These are phyloP conservation scores for Areca catechu DNA, from an alignment of 176 grass and related monocot genomes.

Conservation along the genomic window DNA sequence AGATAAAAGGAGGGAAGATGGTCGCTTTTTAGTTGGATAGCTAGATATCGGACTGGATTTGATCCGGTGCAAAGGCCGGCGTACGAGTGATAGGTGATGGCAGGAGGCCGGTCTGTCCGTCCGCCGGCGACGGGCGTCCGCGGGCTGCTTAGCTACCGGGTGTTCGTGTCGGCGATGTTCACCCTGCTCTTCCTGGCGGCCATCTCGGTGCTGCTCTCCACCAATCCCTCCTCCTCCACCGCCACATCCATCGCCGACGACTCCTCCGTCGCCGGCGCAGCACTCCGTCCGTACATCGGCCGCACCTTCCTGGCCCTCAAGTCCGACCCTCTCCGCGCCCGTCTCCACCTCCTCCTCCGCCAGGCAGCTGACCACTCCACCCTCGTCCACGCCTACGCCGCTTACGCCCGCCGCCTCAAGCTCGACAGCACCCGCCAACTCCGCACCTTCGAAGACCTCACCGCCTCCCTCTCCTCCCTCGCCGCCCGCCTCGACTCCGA, in stretches of 20 bases:
- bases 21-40: no score
- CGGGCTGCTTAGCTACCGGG: conserved; percentile 25
- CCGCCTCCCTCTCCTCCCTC: conserved; percentile 13
- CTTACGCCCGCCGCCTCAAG: conserved; percentile 65
- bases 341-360: conserved; percentile 42
- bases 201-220: conserved; percentile 2
- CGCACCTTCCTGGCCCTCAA: conserved; percentile 4
- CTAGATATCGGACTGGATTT: no score
- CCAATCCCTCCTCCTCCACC: conserved; percentile 28
- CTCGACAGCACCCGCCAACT: conserved; percentile 56
- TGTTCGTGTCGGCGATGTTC: conserved; percentile 22
- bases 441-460: conserved; percentile 35
- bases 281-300: conserved; percentile 20
- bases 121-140: conserved; percentile 18
- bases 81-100: conserved; percentile 29
- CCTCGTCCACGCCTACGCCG: conserved; percentile 59
- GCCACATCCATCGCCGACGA: conserved; percentile 5
- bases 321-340: conserved; percentile 22
- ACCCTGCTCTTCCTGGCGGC: conserved; percentile 32
- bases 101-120: conserved; percentile 43
- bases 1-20: no score
- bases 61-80: no score
- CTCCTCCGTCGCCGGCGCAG: neutral
- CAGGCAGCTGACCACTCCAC: conserved; percentile 80
- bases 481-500: conserved; percentile 35